phyloP scores from a whole-genome alignment of 2,329 filamentous ascomycete genomes.

The Trichoderma oligosporum region DNA sequence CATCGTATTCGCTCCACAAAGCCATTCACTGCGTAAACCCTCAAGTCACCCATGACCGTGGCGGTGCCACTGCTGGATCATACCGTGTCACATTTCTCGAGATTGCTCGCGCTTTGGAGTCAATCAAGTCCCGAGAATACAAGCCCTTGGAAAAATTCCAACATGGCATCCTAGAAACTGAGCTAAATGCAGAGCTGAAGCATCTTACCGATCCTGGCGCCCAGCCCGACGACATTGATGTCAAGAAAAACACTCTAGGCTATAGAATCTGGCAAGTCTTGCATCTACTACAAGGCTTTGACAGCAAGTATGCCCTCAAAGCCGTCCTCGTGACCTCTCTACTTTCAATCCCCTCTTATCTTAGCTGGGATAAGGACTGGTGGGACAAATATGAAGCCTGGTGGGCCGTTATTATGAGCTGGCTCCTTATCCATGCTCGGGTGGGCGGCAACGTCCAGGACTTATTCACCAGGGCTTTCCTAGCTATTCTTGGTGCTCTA shows the following conservation, averaged over 20 bases:
- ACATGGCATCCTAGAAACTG: neutral
- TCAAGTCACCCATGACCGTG: slow-evolving; percentile 56
- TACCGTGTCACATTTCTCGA: slow-evolving; percentile 45
- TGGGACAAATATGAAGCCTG: slow-evolving; percentile 54
- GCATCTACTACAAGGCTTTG: slow-evolving; percentile 54
- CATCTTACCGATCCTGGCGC: slow-evolving; percentile 38
- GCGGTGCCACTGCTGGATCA: slow-evolving; percentile 52
- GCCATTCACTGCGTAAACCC: slow-evolving; percentile 51
- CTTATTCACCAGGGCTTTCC: slow-evolving; percentile 48
- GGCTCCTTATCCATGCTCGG: slow-evolving; percentile 49
- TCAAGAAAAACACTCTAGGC: slow-evolving; percentile 39
- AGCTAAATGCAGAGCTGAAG: slow-evolving; percentile 19
- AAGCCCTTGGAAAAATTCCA: slow-evolving; percentile 30
- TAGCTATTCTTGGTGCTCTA: slow-evolving; percentile 48
- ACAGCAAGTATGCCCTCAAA: slow-evolving; percentile 56
- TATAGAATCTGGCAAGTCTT: slow-evolving; percentile 48
- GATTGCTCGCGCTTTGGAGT: slow-evolving; percentile 42
- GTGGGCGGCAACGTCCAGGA: slow-evolving; percentile 58
- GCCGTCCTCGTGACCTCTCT: slow-evolving; percentile 49
- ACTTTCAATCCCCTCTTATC: slow-evolving; percentile 53
- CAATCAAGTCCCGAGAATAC: slow-evolving; percentile 39
- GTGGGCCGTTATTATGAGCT: slow-evolving; percentile 57
- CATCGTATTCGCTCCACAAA: slow-evolving; percentile 53
- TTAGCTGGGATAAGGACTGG: slow-evolving; percentile 44
- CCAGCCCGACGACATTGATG: slow-evolving; percentile 30